Conservation (phyloP, 768 basidiomycete species). For the Lactarius quietus region DNA sequence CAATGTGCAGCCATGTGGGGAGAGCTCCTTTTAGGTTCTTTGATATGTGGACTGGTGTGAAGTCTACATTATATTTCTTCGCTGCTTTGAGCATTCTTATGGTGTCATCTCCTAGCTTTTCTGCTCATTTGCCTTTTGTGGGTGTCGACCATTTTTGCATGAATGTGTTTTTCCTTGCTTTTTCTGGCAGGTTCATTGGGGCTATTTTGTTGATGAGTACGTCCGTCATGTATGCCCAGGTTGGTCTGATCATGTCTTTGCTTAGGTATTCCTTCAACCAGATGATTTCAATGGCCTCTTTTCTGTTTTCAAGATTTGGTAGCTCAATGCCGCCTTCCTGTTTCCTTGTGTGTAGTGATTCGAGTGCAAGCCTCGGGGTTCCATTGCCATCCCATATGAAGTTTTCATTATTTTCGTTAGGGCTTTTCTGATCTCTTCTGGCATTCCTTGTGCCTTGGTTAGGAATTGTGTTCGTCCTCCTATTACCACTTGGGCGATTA, state of each 20-base stretch:
- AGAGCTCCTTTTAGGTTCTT: not conserved
- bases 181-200: not conserved
- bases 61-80: not conserved
- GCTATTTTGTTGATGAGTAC: not conserved
- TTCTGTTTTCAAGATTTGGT: conserved; percentile 13
- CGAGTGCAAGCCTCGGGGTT: not conserved
- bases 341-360: not conserved
- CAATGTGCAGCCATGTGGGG: conserved; percentile 24
- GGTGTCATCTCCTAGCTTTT: not conserved
- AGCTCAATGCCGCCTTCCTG: conserved; percentile 21
- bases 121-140: not conserved
- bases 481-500: no score
- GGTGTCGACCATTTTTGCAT: conserved; percentile 19
- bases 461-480: no score
- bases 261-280: conserved; percentile 24
- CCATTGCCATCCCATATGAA: conserved; percentile 28
- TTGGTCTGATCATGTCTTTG: not conserved
- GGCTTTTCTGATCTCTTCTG: no score
- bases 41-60: not conserved
- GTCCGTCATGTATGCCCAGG: conserved; percentile 23
- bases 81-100: conserved; percentile 8
- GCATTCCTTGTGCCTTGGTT: no score
- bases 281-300: conserved; percentile 20
- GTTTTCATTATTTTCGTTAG: not conserved
- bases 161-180: not conserved